Conservation (phyloP, 2,329 filamentous ascomycete genomes). For the Aspergillus pseudonomiae region DNA sequence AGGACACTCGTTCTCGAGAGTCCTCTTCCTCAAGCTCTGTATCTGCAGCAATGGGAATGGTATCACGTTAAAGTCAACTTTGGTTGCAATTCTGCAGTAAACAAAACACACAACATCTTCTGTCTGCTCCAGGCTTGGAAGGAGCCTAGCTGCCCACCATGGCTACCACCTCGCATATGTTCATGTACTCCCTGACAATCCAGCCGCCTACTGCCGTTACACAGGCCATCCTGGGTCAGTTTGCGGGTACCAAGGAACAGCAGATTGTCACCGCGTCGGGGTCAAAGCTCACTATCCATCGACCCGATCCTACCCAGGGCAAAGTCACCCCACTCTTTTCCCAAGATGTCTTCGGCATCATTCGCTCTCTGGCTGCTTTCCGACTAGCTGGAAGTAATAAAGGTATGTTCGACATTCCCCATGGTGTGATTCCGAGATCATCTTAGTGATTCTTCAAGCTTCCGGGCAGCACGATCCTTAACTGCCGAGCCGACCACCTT, state of each 20-base stretch:
- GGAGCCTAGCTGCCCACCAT: constrained; percentile 57
- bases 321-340: constrained; percentile 85
- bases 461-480: constrained; percentile 55
- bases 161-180: constrained; percentile 98
- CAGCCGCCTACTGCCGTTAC: constrained; percentile 88
- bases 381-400: constrained; percentile 91
- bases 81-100: constrained; percentile 34
- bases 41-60: constrained; percentile 41
- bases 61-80: constrained; percentile 29
- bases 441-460: constrained; percentile 73
- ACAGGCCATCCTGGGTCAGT: constrained; percentile 91
- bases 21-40: constrained; percentile 25
- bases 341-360: constrained; percentile 95
- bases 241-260: constrained; percentile 94
- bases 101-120: constrained; percentile 11
- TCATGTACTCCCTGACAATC: constrained; percentile 95
- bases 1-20: constrained; percentile 31
- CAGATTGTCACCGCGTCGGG: constrained; percentile 94
- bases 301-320: constrained; percentile 81
- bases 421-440: constrained; percentile 47
- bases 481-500: constrained; percentile 32
- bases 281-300: constrained; percentile 83
- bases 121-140: constrained; percentile 17
- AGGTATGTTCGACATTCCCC: constrained; percentile 65
- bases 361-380: constrained; percentile 84